These are phyloP conservation scores for Ophiostoma sp. DNA, from an alignment of 2,329 filamentous ascomycete genomes.

Conservation along the genomic window DNA sequence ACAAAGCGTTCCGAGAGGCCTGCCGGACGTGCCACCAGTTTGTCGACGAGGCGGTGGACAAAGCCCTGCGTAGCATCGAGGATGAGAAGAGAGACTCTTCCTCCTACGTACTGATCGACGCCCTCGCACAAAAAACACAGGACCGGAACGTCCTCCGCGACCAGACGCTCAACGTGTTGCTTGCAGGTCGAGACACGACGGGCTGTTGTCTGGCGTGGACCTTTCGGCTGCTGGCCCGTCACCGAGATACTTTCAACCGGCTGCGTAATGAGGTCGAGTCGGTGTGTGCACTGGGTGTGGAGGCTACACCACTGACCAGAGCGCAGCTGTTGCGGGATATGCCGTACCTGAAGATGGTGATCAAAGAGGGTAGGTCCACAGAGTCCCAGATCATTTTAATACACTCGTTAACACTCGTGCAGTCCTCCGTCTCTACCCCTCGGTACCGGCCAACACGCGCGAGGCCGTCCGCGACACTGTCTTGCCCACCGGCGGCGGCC, in stretches of 20 bases:
- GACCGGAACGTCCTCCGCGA: conserved; percentile 1
- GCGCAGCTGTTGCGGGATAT: not conserved
- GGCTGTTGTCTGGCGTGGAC: conserved; percentile 10
- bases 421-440: conserved; percentile 3
- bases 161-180: conserved; percentile 10
- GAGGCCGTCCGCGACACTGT: conserved; percentile 38
- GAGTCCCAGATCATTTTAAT: too few species aligned
- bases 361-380: conserved; percentile 19
- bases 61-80: not conserved
- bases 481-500: conserved; percentile 50
- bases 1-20: not conserved
- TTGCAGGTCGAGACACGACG: conserved; percentile 11
- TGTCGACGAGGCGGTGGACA: conserved; percentile 2
- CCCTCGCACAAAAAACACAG: not conserved
- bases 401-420: too few species aligned
- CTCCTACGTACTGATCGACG: not conserved
- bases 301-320: not conserved
- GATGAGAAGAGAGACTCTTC: not conserved
- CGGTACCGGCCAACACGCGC: conserved; percentile 27
- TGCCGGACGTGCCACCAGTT: not conserved
- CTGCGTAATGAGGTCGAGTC: not conserved
- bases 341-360: conserved; percentile 1
- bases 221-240: conserved; percentile 1
- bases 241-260: not conserved
- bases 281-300: not conserved